phyloP scores from a whole-genome alignment of 306 rosid genomes.

The Vigna mungo region DNA sequence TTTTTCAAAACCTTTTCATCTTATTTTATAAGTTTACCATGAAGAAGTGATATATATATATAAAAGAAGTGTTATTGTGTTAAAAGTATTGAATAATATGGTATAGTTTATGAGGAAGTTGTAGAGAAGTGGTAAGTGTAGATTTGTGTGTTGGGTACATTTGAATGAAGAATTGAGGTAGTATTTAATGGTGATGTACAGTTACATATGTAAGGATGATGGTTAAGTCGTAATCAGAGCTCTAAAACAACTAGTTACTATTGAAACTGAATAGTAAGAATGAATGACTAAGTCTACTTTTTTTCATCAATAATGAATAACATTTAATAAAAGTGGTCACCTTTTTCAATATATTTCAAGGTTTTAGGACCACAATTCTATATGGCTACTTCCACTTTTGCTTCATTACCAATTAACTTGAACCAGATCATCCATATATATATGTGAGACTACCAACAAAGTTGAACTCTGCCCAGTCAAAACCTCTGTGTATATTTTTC shows the following conservation, averaged over 20 bases:
- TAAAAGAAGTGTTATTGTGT: too few species aligned
- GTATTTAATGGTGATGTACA: slow-evolving; percentile 18
- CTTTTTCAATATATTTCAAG: slow-evolving; percentile 25
- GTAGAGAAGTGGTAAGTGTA: background rate
- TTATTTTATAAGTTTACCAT: too few species aligned
- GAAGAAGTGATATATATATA: too few species aligned
- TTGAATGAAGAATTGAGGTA: slow-evolving; percentile 14
- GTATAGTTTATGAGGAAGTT: slow-evolving; percentile 30
- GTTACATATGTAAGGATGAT: slow-evolving; percentile 13
- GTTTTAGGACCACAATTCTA: slow-evolving; percentile 44
- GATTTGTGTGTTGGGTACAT: slow-evolving; percentile 12
- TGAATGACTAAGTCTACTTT: slow-evolving; percentile 10
- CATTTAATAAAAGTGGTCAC: slow-evolving; percentile 21
- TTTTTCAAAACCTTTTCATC: too few species aligned
- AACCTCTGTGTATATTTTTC: background rate
- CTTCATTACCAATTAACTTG: slow-evolving; percentile 15
- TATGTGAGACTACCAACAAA: slow-evolving; percentile 8
- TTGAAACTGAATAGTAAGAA: slow-evolving; percentile 8
- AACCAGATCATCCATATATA: slow-evolving; percentile 18
- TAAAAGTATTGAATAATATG: too few species aligned
- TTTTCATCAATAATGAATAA: slow-evolving; percentile 30
- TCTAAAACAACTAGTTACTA: slow-evolving; percentile 15
- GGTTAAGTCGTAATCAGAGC: slow-evolving; percentile 26
- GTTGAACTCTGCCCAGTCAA: slow-evolving; percentile 29
- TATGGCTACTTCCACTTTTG: slow-evolving; percentile 35